A percentile compares a stretch with the other conserved stretches of the same genome.
Evolutionary conservation across 2,329 filamentous ascomycete species (phyloP).

Genomic region (Arachnopeziza araneosa): DNA sequence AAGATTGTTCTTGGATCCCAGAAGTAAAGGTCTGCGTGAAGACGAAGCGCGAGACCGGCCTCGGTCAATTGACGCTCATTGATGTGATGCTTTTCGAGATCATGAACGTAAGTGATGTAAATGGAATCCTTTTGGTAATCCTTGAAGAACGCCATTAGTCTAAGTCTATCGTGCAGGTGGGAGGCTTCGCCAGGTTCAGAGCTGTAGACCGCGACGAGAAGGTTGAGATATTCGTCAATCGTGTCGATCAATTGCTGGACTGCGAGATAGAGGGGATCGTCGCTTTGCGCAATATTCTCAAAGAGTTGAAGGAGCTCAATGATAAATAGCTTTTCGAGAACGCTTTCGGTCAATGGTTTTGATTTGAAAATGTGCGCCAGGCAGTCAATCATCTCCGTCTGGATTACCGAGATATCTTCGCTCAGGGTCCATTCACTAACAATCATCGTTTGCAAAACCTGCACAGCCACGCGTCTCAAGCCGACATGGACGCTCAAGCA

Average conservation of each 20-base stretch:
- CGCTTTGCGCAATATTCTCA: conserved; percentile 58
- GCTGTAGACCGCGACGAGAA: conserved; percentile 84
- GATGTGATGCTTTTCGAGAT: conserved; percentile 73
- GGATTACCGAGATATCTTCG: conserved; percentile 83
- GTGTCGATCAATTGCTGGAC: conserved; percentile 76
- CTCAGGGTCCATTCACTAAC: conserved; percentile 96
- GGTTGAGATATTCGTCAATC: conserved; percentile 83
- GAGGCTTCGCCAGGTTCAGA: conserved; percentile 71
- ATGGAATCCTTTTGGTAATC: conserved; percentile 98
- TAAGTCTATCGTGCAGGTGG: conserved; percentile 79
- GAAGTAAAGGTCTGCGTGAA: conserved; percentile 88
- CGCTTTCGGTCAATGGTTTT: conserved; percentile 79
- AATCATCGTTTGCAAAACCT: conserved; percentile 96
- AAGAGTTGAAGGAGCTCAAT: conserved; percentile 79
- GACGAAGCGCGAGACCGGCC: conserved; percentile 78
- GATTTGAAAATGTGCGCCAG: conserved; percentile 86
- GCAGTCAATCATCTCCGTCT: conserved; percentile 95
- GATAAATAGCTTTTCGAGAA: conserved; percentile 89
- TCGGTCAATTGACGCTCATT: conserved; percentile 75
- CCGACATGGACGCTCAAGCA: conserved; percentile 95
- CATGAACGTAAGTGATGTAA: conserved; percentile 92
- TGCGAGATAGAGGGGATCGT: conserved; percentile 70
- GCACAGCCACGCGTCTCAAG: conserved; percentile 80
- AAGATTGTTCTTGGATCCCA: conserved; percentile 74
- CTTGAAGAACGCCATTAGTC: conserved; percentile 91